Evolutionary conservation across 805 yeast species (phyloP), one percentile per base, ranked within the genome.

Genomic region (Ogataea henricii): DNA sequence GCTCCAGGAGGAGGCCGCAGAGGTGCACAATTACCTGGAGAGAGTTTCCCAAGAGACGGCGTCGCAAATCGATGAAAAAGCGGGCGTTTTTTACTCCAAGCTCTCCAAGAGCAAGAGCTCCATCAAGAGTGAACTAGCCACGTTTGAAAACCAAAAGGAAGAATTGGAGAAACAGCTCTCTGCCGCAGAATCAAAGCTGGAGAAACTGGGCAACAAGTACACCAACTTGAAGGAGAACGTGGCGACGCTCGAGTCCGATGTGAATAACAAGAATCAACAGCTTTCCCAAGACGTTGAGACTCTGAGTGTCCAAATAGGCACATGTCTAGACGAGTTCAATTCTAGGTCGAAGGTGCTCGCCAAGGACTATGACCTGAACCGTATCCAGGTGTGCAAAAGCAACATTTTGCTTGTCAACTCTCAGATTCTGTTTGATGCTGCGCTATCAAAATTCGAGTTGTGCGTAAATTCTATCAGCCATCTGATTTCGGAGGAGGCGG

Each of bases 371-470:
- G 60, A 57, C 25, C 26, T 58, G 27, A 40, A 49, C 13, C 56
- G 58, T 14, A 44, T 63, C 21, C 63, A 59, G 21, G 23, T 63
- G 6, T 58, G 53, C 43, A 66, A 64, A 44, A 55, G 67, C 34
- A 58, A 58, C 37, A 38, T 64, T 1, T 41, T 60, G 47, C 45
- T 63, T 7, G 20, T 55, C 1, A 56, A 59, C 38, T 54, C 68
- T 7, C 57, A 63, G 45, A 52, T 59, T 18, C 33, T 65, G 29
- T 56, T 64, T 43, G 66, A 65, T 39, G 58, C 67, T 2, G 55
- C 66, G 14, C 29, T 65, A 10, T 50, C 58, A 1, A 62, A 56
- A 14, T 59, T 63, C 44, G 66, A 64, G 43, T 33, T 49, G 4
- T 44, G 59, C 16, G 59, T 56, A 21, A 22, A 27, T 4, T 48